These are phyloP conservation scores for Stenocarpella maydis DNA, from an alignment of 2,329 filamentous ascomycete species.

Conservation along the genomic window DNA sequence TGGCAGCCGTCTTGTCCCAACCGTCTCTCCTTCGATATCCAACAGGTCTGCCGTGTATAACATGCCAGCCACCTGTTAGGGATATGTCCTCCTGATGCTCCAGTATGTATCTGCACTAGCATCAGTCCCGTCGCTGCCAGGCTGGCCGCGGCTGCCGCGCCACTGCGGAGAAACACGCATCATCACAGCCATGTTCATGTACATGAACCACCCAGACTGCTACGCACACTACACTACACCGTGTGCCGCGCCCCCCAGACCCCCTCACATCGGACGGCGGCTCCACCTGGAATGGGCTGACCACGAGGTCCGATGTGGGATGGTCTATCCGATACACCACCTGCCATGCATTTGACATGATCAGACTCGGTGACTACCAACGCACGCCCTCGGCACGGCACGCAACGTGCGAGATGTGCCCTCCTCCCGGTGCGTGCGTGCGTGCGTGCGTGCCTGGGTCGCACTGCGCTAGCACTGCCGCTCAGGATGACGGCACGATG, in stretches of 20 bases:
- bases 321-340: too few relatives aligned
- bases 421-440: background rate
- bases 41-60: background rate
- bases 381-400: conserved; percentile 2
- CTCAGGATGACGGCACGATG: conserved; percentile 9
- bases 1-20: too few relatives aligned
- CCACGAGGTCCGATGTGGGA: background rate
- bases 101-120: too few relatives aligned
- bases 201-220: conserved; percentile 1
- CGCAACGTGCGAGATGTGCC: background rate
- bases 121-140: background rate
- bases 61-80: background rate
- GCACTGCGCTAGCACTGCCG: conserved; percentile 25
- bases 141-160: background rate
- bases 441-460: background rate
- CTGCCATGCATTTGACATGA: too few relatives aligned
- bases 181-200: background rate
- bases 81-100: background rate
- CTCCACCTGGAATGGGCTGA: conserved; percentile 15
- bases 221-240: background rate
- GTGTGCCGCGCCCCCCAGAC: background rate
- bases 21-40: too few relatives aligned
- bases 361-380: conserved; percentile 11
- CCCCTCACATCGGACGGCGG: conserved; percentile 13
- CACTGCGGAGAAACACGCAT: conserved; percentile 20